Percentiles rank a stretch among this genome's conserved stretches.
These are phyloP conservation scores for Flammula alnicola DNA, from an alignment of 1,284 basidiomycete species.

Conservation along the genomic window DNA sequence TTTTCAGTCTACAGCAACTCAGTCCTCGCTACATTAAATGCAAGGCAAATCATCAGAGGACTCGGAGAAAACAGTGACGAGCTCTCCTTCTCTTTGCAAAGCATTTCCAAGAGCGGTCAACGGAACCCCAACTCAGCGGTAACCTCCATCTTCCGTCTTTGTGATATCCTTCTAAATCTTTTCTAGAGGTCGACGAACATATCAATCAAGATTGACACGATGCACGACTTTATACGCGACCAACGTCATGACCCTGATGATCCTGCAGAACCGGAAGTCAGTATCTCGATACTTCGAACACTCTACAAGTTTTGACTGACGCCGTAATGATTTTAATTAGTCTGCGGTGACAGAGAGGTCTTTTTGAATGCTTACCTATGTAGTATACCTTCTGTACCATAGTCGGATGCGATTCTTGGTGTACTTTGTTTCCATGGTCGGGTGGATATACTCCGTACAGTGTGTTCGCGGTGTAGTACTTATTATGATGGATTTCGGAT, in stretches of 20 bases:
- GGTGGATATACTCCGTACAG: too few relatives aligned
- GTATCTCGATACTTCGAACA: slow-evolving; percentile 7
- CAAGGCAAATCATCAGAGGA: slow-evolving; percentile 45
- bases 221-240: slow-evolving; percentile 43
- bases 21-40: slow-evolving; percentile 58
- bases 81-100: slow-evolving; percentile 51
- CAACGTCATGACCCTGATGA: slow-evolving; percentile 22
- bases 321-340: background rate
- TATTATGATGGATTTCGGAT: too few relatives aligned
- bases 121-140: slow-evolving; percentile 34
- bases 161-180: slow-evolving; percentile 10
- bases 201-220: slow-evolving; percentile 59
- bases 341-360: slow-evolving; percentile 30
- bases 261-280: slow-evolving; percentile 28
- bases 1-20: slow-evolving; percentile 57
- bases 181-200: slow-evolving; percentile 46
- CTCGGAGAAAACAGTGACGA: slow-evolving; percentile 47
- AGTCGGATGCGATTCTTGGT: too few relatives aligned
- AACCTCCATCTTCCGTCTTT: slow-evolving; percentile 1
- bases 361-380: slow-evolving; percentile 17
- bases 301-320: background rate
- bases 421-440: too few relatives aligned
- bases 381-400: slow-evolving; percentile 5
- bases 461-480: too few relatives aligned
- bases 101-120: slow-evolving; percentile 41